Base-by-base conservation (phyloP, 345 rosid species). In the Lenwebbia sp. region DNA sequence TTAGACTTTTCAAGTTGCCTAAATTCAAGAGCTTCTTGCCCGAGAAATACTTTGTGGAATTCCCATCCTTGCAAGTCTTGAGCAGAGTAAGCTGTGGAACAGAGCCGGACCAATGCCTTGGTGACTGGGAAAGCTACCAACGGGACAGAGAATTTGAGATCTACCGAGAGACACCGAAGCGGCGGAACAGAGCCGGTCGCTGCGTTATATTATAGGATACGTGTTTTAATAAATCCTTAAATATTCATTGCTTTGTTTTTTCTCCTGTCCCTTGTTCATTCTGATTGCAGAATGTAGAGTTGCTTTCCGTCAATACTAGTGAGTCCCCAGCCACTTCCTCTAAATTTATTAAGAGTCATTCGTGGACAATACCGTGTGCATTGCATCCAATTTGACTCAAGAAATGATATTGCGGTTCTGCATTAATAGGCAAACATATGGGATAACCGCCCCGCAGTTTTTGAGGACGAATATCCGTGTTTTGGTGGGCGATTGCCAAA, bases 81-180 rank as follows among this genome's bases (percentile, higher is more conserved):
- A 54, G 47, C 47, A 44, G 47, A 44, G 47, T 44, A 44, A 44
- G 47, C 47, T 44, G 58, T 3, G 22, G 4, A 9, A 23, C 0
- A 23, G 2, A 55, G 56, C 56, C 7, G 7, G 56, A 54, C 56
- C 23, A 54, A 53, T 7, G 4, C 56, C 0, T 2, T 56, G 62
- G 13, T 25, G 28, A 11, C 62, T 56, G 62, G 62, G 6, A 9
- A 55, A 1, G 5, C 0, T 22, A 23, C 57, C 57, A 21, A 54
- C 1, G 1, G 1, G 0, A 0, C 25, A 21, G 3, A 0, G 3
- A 0, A 2, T 7, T 0, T 54, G 4, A 19, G 0, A 3, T 3
- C 0, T 10, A 21, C 10, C 3, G 4, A 40, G 40, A 40, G 40
- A 40, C 22, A 22, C 0, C n/a, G n/a, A n/a, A n/a, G n/a, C n/a